phyloP scores from a whole-genome alignment of 2,329 filamentous ascomycete genomes.

The Fusarium mexicanum region DNA sequence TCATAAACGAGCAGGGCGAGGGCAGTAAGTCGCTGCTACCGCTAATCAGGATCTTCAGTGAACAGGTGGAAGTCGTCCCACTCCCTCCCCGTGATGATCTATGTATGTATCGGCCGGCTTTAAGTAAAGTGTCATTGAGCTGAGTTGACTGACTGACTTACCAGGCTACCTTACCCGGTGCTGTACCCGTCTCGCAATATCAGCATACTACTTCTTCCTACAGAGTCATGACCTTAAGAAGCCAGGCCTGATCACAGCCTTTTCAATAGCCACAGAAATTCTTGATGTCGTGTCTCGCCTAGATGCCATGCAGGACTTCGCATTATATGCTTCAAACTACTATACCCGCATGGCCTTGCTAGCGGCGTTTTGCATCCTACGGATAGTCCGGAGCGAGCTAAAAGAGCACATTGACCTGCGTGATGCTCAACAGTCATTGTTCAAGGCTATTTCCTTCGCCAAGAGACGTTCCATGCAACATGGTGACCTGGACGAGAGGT shows the following conservation, averaged over 20 bases:
- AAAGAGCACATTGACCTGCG: background rate
- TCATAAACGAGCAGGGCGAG: background rate
- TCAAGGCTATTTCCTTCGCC: background rate
- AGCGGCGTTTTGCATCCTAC: background rate
- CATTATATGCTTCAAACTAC: background rate
- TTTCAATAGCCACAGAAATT: background rate
- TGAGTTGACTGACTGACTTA: background rate
- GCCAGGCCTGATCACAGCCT: background rate
- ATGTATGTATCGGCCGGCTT: background rate
- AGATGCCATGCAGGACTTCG: background rate
- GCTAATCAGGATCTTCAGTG: background rate
- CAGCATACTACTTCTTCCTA: background rate
- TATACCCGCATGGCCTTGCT: slow-evolving; percentile 1
- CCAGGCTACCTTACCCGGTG: background rate
- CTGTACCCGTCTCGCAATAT: background rate
- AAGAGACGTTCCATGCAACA: background rate
- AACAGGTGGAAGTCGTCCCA: background rate
- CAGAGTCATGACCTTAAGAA: background rate
- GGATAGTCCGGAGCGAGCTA: background rate
- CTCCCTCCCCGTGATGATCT: background rate
- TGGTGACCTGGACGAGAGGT: background rate
- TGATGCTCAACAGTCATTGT: background rate
- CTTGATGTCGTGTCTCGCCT: background rate
- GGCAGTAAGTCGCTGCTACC: background rate
- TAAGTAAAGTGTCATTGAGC: background rate